Conservation (phyloP, 345 rosid genomes). For the Raphanus sativus region DNA sequence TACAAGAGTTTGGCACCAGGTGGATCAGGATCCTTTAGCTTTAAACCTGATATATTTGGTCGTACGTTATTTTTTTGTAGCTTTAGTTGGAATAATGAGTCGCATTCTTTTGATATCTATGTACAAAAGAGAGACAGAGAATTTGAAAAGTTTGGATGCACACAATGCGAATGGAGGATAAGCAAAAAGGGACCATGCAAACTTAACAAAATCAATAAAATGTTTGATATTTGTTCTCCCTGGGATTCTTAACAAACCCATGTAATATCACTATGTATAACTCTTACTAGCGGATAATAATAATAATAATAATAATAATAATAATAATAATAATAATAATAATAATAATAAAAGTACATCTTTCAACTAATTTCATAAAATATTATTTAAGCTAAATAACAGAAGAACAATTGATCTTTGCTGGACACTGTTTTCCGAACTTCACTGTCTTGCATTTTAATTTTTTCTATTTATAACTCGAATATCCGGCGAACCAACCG, state of each 20-base stretch:
- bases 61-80: conserved; percentile 7
- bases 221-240: conserved; percentile 7
- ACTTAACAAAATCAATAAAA: neutral
- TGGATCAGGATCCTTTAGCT: neutral
- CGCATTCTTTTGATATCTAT: conserved; percentile 3
- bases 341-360: too few relatives aligned
- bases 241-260: neutral
- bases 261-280: neutral
- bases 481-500: too few relatives aligned
- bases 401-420: neutral
- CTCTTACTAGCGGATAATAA: neutral
- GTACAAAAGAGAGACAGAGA: neutral
- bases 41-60: neutral
- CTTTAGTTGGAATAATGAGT: neutral
- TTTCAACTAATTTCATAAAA: too few relatives aligned
- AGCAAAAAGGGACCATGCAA: neutral
- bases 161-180: neutral
- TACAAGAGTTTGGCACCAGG: neutral
- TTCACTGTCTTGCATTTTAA: neutral
- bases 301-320: too few relatives aligned
- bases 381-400: neutral
- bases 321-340: too few relatives aligned
- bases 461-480: too few relatives aligned
- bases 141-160: neutral
- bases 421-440: neutral